Evolutionary conservation across 345 rosid genomes (phyloP), one percentile per base, ranked within the genome.

Genomic region (Camelina hispida): DNA sequence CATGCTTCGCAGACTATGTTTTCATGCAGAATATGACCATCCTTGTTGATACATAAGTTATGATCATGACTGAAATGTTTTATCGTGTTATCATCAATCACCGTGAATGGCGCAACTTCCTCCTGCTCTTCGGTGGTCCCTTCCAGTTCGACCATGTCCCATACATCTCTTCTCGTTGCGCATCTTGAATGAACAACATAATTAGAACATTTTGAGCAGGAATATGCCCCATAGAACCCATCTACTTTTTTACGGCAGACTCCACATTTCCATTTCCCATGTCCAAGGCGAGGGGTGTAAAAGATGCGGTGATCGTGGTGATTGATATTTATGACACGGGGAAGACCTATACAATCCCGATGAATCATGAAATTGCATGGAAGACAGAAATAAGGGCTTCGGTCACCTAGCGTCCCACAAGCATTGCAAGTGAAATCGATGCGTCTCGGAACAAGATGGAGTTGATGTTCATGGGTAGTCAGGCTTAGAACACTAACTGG

Each of bases 371-470:
- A 25, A 25, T 25, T 25, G 28, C 28, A 25, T 4, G 3, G 28
- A 25, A 25, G 28, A 25, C 28, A 25, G 28, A 25, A 25, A 3
- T 25, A 25, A 25, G 28, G 28, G 0, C 28, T 25, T 25, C 28
- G 28, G 28, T 25, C 25, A 23, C 25, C 28, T 25, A 3, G 28
- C 4, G 28, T 25, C 28, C 28, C 28, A 25, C 28, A 25, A 25
- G 28, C 28, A 25, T 25, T 25, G 25, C 50, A 44, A 58, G 62
- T 59, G 7, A 75, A 67, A 1, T 9, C 5, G 0, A 67, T 4
- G 5, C 7, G 11, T 9, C 72, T 75, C 37, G 68, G 73, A 51
- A 67, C 2, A 9, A 63, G 77, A 9, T 14, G 16, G 15, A 73
- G 64, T n/a, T 30, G 5, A 53, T 73, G 71, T 20, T 32, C 13